Evolutionary conservation across 129 eudicot species (phyloP).

Genomic region (Artemisia tridentata): DNA sequence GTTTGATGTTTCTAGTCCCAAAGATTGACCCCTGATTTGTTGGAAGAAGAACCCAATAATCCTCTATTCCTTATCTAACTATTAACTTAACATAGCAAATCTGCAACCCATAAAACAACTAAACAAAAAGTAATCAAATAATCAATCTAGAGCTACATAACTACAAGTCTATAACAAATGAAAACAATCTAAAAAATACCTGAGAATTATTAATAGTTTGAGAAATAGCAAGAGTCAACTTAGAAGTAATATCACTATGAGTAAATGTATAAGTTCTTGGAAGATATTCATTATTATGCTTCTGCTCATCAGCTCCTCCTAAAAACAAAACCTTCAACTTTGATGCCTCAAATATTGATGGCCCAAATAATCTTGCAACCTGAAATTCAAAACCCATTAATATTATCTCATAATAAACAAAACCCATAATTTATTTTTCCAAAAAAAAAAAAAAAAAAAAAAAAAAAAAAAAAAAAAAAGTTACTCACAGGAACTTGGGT

Average conservation of each 20-base stretch:
- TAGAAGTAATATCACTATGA: slow-evolving; percentile 82
- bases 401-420: not conserved
- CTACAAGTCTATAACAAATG: not conserved
- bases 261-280: slow-evolving; percentile 94
- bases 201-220: slow-evolving; percentile 85
- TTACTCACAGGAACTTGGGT: slow-evolving; percentile 53
- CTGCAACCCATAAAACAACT: not conserved
- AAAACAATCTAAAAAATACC: slow-evolving; percentile 33
- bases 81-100: not conserved
- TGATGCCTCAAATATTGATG: slow-evolving; percentile 83
- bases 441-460: not conserved
- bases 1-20: too few species aligned
- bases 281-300: slow-evolving; percentile 59
- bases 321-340: slow-evolving; percentile 75
- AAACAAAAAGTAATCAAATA: slow-evolving; percentile 10
- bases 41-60: not conserved
- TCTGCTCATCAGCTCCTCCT: slow-evolving; percentile 86
- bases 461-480: not conserved
- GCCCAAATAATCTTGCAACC: slow-evolving; percentile 94
- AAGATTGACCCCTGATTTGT: too few species aligned
- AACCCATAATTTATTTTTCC: not conserved
- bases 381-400: slow-evolving; percentile 29
- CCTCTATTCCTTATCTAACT: not conserved
- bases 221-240: slow-evolving; percentile 84
- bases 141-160: not conserved